Evolutionary conservation across 768 basidiomycete species (phyloP), one percentile per base, ranked within the genome.

Genomic region (Trametes sanguinea): DNA sequence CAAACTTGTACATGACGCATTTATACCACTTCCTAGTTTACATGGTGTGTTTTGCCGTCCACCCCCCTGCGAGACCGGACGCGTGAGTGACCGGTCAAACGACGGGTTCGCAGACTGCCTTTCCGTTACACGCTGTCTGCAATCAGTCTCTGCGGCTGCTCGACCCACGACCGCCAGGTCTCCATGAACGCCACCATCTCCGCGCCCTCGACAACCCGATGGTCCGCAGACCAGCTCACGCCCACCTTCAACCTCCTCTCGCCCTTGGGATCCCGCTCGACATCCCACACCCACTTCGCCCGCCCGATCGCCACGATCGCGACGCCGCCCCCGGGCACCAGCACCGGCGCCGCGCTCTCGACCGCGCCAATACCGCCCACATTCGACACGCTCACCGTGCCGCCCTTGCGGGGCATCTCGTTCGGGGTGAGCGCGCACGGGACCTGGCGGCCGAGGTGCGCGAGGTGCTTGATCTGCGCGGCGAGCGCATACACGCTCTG

Each of bases 151-250:
- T 81, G 83, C 2, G 94, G 94, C 2, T 75, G 71, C 75, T 94
- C 92, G 14, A 94, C 89, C 79, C 85, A 92, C 14, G 75, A 77
- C 62, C 92, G 83, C 93, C 93, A 95, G 45, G 80, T 78, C 76
- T 94, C 92, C 62, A 93, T 89, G 72, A 95, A 93, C 65, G 90
- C 92, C 55, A 90, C 92, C 63, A 95, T 71, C 76, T 95, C 93
- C 1, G 92, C 93, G 4, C 93, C 93, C 71, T 95, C 93, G 9
- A 94, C 85, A 6, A 95, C 85, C 14, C 93, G 77, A 74, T 95
- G 94, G 67, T 95, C 93, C 51, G 89, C 93, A 63, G 85, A 86
- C 90, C 93, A 95, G 64, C 88, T 90, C 4, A 93, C 77, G 9
- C 83, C 83, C 42, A 88, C 71, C 75, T 82, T 82, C 42, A 89